Conservation (phyloP, 176 grass and related monocot species). For the Dendrocalamus sinicus region DNA sequence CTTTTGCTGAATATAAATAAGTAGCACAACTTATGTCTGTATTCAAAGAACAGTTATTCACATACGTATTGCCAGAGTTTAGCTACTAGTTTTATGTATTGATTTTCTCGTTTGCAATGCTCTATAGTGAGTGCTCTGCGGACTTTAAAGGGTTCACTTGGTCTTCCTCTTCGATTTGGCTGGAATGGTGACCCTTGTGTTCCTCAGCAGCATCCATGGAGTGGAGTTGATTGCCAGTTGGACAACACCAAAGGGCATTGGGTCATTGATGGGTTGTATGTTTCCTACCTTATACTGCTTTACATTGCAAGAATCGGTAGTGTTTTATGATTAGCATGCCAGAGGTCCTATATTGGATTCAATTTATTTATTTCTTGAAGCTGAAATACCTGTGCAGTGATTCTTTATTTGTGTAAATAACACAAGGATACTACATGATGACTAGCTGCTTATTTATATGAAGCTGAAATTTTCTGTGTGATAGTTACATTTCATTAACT, state of each 20-base stretch:
- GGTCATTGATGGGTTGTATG: constrained; percentile 94
- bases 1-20: constrained; percentile 21
- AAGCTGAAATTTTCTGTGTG: background rate
- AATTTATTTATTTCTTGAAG: constrained; percentile 9
- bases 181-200: constrained; percentile 98
- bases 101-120: constrained; percentile 28
- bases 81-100: constrained; percentile 38
- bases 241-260: constrained; percentile 65
- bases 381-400: constrained; percentile 3
- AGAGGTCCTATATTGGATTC: background rate
- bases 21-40: background rate
- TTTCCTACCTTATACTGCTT: constrained; percentile 54
- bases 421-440: background rate
- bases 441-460: constrained; percentile 11
- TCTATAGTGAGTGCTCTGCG: constrained; percentile 68
- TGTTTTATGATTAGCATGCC: constrained; percentile 8
- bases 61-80: background rate
- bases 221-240: constrained; percentile 90
- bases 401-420: constrained; percentile 3
- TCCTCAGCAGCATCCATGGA: constrained; percentile 97
- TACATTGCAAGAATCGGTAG: background rate
- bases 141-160: constrained; percentile 72
- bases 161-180: constrained; percentile 86
- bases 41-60: constrained; percentile 12
- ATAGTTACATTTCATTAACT: constrained; percentile 1